These are phyloP conservation scores for Tanacetum coccineum DNA, from an alignment of 129 eudicot genomes.

Conservation along the genomic window DNA sequence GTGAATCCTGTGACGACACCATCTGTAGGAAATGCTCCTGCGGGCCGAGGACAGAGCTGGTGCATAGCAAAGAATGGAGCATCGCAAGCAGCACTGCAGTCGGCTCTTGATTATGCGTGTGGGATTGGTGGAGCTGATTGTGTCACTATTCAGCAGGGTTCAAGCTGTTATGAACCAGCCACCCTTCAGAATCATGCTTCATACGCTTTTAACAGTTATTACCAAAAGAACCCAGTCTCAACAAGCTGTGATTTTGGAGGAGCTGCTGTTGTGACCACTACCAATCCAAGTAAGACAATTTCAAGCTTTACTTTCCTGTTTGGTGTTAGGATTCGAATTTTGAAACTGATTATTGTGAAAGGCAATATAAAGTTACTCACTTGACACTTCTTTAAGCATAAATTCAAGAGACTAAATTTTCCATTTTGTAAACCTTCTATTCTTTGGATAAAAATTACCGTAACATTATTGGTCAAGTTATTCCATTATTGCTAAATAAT, in stretches of 20 bases:
- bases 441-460: too few relatives aligned
- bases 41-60: slow-evolving; percentile 67
- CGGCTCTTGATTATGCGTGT: slow-evolving; percentile 90
- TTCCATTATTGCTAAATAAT: too few relatives aligned
- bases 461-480: too few relatives aligned
- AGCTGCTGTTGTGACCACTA: slow-evolving; percentile 54
- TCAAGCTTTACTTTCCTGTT: neutral
- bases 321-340: neutral
- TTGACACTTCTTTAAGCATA: neutral
- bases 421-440: too few relatives aligned
- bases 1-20: slow-evolving; percentile 44
- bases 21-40: slow-evolving; percentile 38
- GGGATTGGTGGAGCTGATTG: slow-evolving; percentile 94
- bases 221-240: slow-evolving; percentile 69
- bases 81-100: slow-evolving; percentile 50
- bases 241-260: slow-evolving; percentile 97
- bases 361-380: neutral
- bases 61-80: slow-evolving; percentile 81
- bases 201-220: slow-evolving; percentile 81
- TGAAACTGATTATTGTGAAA: too few relatives aligned
- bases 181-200: slow-evolving; percentile 84
- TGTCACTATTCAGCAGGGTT: slow-evolving; percentile 71
- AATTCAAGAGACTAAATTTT: too few relatives aligned
- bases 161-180: slow-evolving; percentile 71
- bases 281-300: slow-evolving; percentile 67